Base-by-base conservation (phyloP, 163 green algal genomes). In the Scenedesmus sp. region DNA sequence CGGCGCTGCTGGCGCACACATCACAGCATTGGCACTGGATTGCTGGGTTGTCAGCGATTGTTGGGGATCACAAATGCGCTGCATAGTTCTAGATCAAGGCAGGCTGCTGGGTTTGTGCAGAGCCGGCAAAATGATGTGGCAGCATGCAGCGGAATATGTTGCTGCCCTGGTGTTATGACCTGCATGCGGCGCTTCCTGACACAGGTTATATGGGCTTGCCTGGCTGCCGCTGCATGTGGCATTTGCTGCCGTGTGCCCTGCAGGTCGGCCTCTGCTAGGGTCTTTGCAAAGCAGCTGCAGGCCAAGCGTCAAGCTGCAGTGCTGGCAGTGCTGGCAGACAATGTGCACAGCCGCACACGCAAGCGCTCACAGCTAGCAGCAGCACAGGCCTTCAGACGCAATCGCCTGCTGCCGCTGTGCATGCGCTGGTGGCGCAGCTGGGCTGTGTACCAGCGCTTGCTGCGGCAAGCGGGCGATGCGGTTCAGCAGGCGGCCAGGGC, bases 211-310 rank as follows among this genome's bases (percentile, higher is more conserved):
- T 46, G 34, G 34, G 34, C 34, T 46, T 46, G 34, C 34, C 34
- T 46, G 34, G 34, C 34, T 46, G 34, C 34, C 15, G 26, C 15
- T 76, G 76, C 76, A 4, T 76, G 66, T 34, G 34, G 34, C 34
- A 46, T 46, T 76, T 76, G 73, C 9, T 86, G 52, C n/a, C 26
- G 4, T 86, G 81, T n/a, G 8, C 46, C 34, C 23, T 73, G 56
- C 82, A 88, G 84, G 84, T 77, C 59, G 34, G 84, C 84, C 6
- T 77, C 84, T 46, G 84, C 84, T 46, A n/a, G 84, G 1, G 84
- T 88, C 10, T 88, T 79, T 88, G 57, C 84, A 2, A 77, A 88
- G 60, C 84, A 88, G 60, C 84, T 77, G 26, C 59, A 77, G 34
- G 59, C 60, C 23, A 88, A 88, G 16, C 59, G 59, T 6, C 84